phyloP scores from a whole-genome alignment of 1,284 basidiomycete genomes.

The Porogramme epimiltina region DNA sequence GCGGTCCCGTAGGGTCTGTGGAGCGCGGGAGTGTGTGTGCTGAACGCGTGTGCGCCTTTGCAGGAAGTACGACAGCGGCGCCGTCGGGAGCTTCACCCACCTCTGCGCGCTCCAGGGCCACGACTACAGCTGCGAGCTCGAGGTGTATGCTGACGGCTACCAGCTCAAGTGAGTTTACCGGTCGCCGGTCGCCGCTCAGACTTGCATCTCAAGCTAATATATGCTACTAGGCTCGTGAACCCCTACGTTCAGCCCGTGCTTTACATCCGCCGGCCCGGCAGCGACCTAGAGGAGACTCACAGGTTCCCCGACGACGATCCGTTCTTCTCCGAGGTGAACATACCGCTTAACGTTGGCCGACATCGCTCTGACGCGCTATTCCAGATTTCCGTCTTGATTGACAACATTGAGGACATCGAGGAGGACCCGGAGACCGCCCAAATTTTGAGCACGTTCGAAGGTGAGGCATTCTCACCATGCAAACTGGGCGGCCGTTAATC shows the following conservation, averaged over 20 bases:
- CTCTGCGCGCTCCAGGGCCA: slow-evolving; percentile 87
- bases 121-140: slow-evolving; percentile 92
- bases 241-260: slow-evolving; percentile 85
- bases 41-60: not conserved
- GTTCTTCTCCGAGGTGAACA: slow-evolving; percentile 77
- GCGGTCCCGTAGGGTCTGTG: not conserved
- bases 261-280: slow-evolving; percentile 82
- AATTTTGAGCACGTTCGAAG: slow-evolving; percentile 78
- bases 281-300: slow-evolving; percentile 80
- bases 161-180: slow-evolving; percentile 59
- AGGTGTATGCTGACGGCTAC: slow-evolving; percentile 91
- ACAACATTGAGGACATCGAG: slow-evolving; percentile 80
- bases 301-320: slow-evolving; percentile 86
- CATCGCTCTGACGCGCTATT: too few species aligned
- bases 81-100: slow-evolving; percentile 89
- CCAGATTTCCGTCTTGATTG: slow-evolving; percentile 78
- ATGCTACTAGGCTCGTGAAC: slow-evolving; percentile 90
- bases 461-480: slow-evolving; percentile 43
- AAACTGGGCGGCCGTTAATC: not conserved
- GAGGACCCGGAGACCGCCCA: slow-evolving; percentile 68
- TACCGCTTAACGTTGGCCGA: too few species aligned
- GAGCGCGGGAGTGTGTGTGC: not conserved
- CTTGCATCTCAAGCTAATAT: too few species aligned
- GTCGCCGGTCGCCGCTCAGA: too few species aligned
- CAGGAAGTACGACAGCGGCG: slow-evolving; percentile 92